Evolutionary conservation across 2,329 filamentous ascomycete genomes (phyloP).

Genomic region (Monosporascus ibericus): DNA sequence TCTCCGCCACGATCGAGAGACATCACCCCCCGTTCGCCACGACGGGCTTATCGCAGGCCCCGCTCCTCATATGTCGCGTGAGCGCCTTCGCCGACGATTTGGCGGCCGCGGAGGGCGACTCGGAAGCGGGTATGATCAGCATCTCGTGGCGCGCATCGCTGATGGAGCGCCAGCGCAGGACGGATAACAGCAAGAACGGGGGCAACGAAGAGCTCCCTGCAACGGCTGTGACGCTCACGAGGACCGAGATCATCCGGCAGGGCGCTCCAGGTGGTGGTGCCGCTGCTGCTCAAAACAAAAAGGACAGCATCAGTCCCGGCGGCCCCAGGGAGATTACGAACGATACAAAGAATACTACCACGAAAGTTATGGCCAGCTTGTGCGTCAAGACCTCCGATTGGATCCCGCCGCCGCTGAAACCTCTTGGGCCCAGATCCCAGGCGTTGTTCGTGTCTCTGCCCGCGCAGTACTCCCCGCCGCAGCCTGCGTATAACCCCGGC

Average conservation of each 20-base stretch:
- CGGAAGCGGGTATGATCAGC: slow-evolving; percentile 3
- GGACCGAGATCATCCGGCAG: slow-evolving; percentile 16
- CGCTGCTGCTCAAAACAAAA: neutral
- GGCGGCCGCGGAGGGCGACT: slow-evolving; percentile 6
- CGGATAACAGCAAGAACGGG: slow-evolving; percentile 13
- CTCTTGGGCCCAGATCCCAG: too few relatives aligned
- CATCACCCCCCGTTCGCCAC: slow-evolving; percentile 23
- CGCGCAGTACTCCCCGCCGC: slow-evolving; percentile 8
- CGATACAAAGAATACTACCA: slow-evolving; percentile 6
- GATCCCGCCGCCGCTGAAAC: neutral
- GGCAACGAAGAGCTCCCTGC: neutral
- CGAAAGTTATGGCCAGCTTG: slow-evolving; percentile 13
- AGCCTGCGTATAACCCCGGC: slow-evolving; percentile 18
- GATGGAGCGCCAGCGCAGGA: slow-evolving; percentile 9
- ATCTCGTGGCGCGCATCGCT: slow-evolving; percentile 20
- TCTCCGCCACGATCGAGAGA: slow-evolving; percentile 24
- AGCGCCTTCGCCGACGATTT: slow-evolving; percentile 20
- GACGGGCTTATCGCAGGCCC: slow-evolving; percentile 15
- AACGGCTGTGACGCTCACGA: slow-evolving; percentile 15
- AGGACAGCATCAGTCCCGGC: neutral
- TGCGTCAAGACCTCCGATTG: slow-evolving; percentile 2
- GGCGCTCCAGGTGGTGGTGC: neutral
- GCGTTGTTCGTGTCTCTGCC: neutral
- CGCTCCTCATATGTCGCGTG: slow-evolving; percentile 18
- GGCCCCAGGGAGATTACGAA: slow-evolving; percentile 1